Evolutionary conservation across 1,284 basidiomycete genomes (phyloP), one percentile per base, ranked within the genome.

Genomic region (Puccinia triticina): DNA sequence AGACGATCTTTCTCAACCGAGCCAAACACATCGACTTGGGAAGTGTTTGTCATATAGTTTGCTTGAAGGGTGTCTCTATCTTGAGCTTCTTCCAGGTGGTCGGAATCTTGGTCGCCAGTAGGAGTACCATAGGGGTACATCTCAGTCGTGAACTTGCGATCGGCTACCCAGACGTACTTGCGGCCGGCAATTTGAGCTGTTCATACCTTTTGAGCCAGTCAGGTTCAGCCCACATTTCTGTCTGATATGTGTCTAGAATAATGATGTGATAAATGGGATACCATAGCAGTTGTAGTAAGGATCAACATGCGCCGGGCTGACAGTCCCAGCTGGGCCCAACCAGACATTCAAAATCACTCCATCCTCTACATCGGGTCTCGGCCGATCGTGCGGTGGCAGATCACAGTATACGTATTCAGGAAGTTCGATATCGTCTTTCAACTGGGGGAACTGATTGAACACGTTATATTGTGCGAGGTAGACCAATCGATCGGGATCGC

Each of bases 381-480:
- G 84, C 10, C 77, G 77, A 72, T 43, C n/a, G 18, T 26, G 12
- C 0, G 90, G 88, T 8, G 88, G 85, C n/a, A 92, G 90, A 3
- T 88, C 89, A 7, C 92, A 89, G 86, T 93, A 97, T 34, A 94
- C 92, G 86, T 96, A 95, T 87, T 98, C 95, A 0, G 96, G 96
- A 8, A 93, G 85, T 16, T 90, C 84, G 73, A 96, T 91, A 85
- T 98, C 96, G 14, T 89, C 87, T 75, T 90, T 89, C 40, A 99
- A 89, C 0, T 87, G 86, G 0, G 94, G 95, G 84, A 98, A 95
- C 86, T 99, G 96, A 40, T 88, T 89, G 84, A 96, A 89, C 10
- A 99, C 90, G 84, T 91, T 90, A 87, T 98, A 92, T 85, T 99
- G 96, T 0, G 96, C 96, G 48, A 98, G 91, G 87, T 99, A 99